phyloP scores from a whole-genome alignment of 768 basidiomycete species.

The Russula sp. region DNA sequence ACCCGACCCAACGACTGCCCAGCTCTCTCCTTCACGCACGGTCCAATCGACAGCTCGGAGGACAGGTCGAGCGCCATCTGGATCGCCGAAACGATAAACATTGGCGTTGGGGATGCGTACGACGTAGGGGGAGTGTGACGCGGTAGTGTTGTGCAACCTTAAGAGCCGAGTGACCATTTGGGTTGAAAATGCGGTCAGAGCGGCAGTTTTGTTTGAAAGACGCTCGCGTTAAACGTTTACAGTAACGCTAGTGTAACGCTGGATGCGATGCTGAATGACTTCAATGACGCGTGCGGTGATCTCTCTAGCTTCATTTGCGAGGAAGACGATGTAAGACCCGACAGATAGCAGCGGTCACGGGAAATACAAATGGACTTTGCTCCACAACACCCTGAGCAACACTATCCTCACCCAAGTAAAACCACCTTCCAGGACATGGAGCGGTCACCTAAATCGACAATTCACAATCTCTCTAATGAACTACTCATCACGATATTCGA shows the following conservation, averaged over 20 bases:
- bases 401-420: too few relatives aligned
- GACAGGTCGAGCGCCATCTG: conserved; percentile 45
- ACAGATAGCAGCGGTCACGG: too few relatives aligned
- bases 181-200: background rate
- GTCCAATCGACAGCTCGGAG: conserved; percentile 58
- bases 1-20: conserved; percentile 71
- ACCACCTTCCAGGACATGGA: too few relatives aligned
- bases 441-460: too few relatives aligned
- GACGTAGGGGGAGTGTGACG: background rate
- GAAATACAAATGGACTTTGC: too few relatives aligned
- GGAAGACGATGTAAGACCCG: background rate
- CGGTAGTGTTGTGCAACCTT: background rate
- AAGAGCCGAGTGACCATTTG: conserved; percentile 2
- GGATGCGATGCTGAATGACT: background rate
- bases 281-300: background rate
- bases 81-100: conserved; percentile 59
- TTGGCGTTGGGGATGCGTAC: conserved; percentile 46
- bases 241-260: background rate
- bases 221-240: too few relatives aligned
- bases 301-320: background rate
- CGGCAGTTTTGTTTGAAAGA: background rate
- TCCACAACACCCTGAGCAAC: too few relatives aligned
- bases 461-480: too few relatives aligned
- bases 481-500: too few relatives aligned
- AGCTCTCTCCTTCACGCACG: conserved; percentile 58